Conservation (phyloP, 805 yeast genomes). For the Pichia cephalocereana region DNA sequence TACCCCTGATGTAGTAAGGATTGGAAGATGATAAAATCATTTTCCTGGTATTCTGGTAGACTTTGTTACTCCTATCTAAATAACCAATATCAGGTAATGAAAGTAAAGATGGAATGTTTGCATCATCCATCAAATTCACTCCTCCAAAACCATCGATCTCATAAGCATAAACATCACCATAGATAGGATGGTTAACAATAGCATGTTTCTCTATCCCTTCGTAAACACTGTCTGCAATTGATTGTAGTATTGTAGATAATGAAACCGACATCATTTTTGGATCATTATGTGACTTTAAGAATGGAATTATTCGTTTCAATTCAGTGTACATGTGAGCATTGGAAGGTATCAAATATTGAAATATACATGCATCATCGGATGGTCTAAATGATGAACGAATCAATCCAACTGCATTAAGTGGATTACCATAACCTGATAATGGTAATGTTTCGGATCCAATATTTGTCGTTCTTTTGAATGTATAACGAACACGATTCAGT, state of each 20-base stretch:
- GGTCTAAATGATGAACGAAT: conserved; percentile 83
- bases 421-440: conserved; percentile 74
- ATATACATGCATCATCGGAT: conserved; percentile 78
- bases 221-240: conserved; percentile 32
- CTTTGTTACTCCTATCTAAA: conserved; percentile 36
- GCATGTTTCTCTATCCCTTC: conserved; percentile 57
- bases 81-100: conserved; percentile 77
- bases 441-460: conserved; percentile 77
- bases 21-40: conserved; percentile 72
- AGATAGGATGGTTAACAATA: conserved; percentile 53
- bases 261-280: not conserved
- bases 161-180: conserved; percentile 75
- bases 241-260: not conserved
- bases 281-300: conserved; percentile 15
- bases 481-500: conserved; percentile 42
- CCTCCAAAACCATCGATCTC: conserved; percentile 88
- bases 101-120: conserved; percentile 75
- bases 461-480: conserved; percentile 65
- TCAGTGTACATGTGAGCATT: conserved; percentile 70
- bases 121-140: conserved; percentile 73
- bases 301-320: conserved; percentile 29
- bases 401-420: conserved; percentile 67
- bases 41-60: conserved; percentile 70
- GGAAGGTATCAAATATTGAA: conserved; percentile 77
- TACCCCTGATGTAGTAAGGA: conserved; percentile 67